A percentile compares a stretch with the other conserved stretches of the same genome.
phyloP scores from a whole-genome alignment of 768 basidiomycete species.

The Serendipita sp. region DNA sequence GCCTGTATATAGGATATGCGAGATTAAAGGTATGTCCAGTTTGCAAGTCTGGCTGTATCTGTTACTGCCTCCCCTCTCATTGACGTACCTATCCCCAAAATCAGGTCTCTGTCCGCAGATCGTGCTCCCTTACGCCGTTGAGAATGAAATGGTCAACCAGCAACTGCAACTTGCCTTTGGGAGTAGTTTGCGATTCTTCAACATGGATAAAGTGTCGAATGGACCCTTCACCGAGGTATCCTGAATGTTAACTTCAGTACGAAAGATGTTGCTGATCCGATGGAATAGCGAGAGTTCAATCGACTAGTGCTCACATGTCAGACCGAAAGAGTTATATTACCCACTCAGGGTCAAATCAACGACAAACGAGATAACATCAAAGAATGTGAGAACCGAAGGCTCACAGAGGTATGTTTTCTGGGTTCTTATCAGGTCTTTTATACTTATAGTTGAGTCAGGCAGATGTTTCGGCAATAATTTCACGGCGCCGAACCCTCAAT shows the following conservation, averaged over 20 bases:
- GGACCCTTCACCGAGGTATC: constrained; percentile 44
- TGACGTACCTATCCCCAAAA: constrained; percentile 25
- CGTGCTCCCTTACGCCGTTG: constrained; percentile 55
- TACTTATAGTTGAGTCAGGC: not conserved
- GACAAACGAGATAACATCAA: not conserved
- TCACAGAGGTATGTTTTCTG: not conserved
- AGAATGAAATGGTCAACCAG: constrained; percentile 48
- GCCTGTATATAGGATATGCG: constrained; percentile 68
- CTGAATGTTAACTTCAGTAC: not conserved
- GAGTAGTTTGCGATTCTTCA: constrained; percentile 39
- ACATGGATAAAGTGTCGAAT: constrained; percentile 84
- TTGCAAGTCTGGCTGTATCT: constrained; percentile 3
- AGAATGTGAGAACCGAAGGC: not conserved
- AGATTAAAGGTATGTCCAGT: constrained; percentile 50
- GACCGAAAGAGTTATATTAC: not conserved
- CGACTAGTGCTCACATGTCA: not conserved
- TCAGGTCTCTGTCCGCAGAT: constrained; percentile 28
- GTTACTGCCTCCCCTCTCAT: constrained; percentile 6
- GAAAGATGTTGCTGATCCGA: not conserved
- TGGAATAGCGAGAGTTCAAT: constrained; percentile 1
- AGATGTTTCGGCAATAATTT: not conserved
- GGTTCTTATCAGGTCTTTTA: not conserved
- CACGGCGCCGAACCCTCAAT: not conserved
- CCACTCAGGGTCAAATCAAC: not conserved
- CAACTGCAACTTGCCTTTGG: constrained; percentile 67